Percentiles rank a stretch among this genome's conserved stretches.
These are phyloP conservation scores for Annulohypoxylon bovei DNA, from an alignment of 495 filamentous ascomycete genomes.

Conservation along the genomic window DNA sequence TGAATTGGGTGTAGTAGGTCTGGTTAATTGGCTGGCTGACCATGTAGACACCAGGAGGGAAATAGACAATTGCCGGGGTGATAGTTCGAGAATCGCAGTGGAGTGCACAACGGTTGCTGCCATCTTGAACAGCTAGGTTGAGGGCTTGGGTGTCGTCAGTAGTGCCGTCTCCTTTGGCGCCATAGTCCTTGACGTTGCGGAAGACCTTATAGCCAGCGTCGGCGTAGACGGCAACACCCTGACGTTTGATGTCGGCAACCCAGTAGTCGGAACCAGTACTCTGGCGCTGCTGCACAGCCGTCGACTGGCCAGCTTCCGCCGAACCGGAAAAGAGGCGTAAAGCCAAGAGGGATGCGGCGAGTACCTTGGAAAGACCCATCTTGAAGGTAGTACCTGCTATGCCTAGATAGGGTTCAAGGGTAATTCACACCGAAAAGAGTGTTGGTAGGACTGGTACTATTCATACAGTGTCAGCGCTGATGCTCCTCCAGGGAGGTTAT, in stretches of 20 bases:
- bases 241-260: constrained; percentile 75
- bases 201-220: constrained; percentile 74
- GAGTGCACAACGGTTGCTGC: constrained; percentile 73
- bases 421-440: constrained; percentile 22
- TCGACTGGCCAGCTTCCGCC: constrained; percentile 45
- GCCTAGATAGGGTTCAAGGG: constrained; percentile 33
- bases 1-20: constrained; percentile 83
- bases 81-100: constrained; percentile 85
- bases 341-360: constrained; percentile 49
- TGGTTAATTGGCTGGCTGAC: constrained; percentile 75
- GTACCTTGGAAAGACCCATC: constrained; percentile 55
- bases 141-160: constrained; percentile 92
- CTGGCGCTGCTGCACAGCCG: constrained; percentile 34
- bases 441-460: constrained; percentile 20
- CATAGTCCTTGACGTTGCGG: constrained; percentile 88
- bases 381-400: constrained; percentile 55
- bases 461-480: constrained; percentile 7
- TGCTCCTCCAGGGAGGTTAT: constrained; percentile 25
- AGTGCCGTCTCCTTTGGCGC: constrained; percentile 78
- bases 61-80: constrained; percentile 79
- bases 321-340: constrained; percentile 49
- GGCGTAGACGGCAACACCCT: constrained; percentile 72
- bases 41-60: constrained; percentile 80
- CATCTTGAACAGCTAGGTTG: constrained; percentile 81
- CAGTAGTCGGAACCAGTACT: constrained; percentile 67